phyloP scores from a whole-genome alignment of 192 early-diverging fungal genomes.

The Rhizoclosmatium sp. region DNA sequence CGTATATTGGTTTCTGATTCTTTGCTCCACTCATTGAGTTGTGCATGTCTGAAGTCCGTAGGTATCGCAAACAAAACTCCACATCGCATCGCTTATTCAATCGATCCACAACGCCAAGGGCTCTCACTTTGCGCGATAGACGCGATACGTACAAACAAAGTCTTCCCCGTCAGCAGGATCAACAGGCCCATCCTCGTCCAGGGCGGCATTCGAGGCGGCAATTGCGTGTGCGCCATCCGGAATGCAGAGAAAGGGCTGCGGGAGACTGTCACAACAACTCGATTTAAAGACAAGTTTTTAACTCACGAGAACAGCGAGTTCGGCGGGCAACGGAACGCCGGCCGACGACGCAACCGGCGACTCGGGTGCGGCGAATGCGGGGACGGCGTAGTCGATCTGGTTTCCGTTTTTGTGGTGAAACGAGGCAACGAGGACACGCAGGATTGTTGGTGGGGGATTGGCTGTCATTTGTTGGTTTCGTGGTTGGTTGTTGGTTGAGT shows the following conservation, averaged over 20 bases:
- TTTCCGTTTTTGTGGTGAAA: conserved; percentile 34
- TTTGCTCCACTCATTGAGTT: no score
- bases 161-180: neutral
- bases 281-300: no score
- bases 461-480: no score
- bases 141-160: neutral
- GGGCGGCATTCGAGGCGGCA: neutral
- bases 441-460: neutral
- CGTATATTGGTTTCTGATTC: no score
- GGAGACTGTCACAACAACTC: neutral
- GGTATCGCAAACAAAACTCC: no score
- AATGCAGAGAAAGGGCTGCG: conserved; percentile 32
- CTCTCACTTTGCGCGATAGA: neutral
- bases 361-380: neutral
- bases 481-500: no score
- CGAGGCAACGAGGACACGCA: conserved; percentile 31
- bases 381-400: conserved; percentile 37
- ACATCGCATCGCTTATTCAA: no score
- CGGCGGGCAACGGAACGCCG: conserved; percentile 16
- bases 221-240: conserved; percentile 27
- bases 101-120: neutral
- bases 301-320: conserved; percentile 12
- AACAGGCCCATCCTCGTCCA: neutral
- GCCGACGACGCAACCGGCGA: neutral
- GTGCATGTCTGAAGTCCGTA: no score